Base-by-base conservation (phyloP, 495 filamentous ascomycete species). In the Neurospora sp. region DNA sequence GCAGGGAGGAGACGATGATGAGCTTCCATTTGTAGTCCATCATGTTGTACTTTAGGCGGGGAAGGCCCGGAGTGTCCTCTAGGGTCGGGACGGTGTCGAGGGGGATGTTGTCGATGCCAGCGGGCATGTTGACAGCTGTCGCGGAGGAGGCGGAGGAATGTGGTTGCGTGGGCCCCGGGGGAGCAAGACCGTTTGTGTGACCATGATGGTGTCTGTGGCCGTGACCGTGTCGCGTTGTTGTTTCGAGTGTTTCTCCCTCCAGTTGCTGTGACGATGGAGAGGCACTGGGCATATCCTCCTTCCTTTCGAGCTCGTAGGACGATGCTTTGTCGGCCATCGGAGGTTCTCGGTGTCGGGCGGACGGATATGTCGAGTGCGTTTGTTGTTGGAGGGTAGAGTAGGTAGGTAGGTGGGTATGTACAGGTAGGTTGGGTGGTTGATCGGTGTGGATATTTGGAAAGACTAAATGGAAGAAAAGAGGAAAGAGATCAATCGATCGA, bases 1-100 rank as follows among this genome's bases (percentile, higher is more conserved):
- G 78, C 6, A 87, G 79, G 1, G 71, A 71, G 27, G 80, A 76
- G 39, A 84, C 74, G 69, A 83, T 69, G 65, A 79, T 81, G 10
- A 85, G 82, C 72, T 85, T 85, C 61, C 44, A 76, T 74, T 83
- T 83, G 78, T 83, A 83, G 44, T 84, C 79, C 78, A 81, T 74
- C 44, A 85, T 72, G 59, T 81, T 81, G 75, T 85, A 85, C 72
- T 83, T 80, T 1, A 85, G 76, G 5, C 79, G 77, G 3, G 83
- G 84, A 7, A 84, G 77, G 68, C 81, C 83, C 1, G 81, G 80
- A 42, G 44, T 40, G 37, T 69, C 74, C 20, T 41, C 40, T 16
- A 53, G 1, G 16, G 70, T 71, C 18, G 70, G 53, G 10, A 65
- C 53, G 12, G 5, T 16, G 53, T 65, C 53, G 53, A 18, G 27